Conservation (phyloP, 257 asterid genomes). For the Prunella vulgaris region DNA sequence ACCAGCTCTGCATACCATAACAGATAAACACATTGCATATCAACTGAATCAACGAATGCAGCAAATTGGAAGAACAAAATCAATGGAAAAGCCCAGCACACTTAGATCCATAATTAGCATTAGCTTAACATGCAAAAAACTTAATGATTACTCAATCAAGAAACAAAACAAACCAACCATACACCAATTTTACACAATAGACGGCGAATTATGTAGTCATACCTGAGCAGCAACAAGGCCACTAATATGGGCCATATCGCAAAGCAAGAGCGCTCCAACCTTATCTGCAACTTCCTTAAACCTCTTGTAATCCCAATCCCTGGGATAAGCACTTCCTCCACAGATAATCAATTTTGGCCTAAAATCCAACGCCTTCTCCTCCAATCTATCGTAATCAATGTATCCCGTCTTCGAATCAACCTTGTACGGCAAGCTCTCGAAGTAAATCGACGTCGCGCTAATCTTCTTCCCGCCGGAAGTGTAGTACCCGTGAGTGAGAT, state of each 20-base stretch:
- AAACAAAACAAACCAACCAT: conserved; percentile 13
- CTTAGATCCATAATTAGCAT: conserved; percentile 11
- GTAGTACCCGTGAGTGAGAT: conserved; percentile 74
- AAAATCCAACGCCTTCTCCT: conserved; percentile 76
- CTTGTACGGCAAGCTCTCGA: conserved; percentile 93
- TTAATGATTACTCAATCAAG: not conserved
- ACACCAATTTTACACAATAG: not conserved
- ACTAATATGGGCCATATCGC: conserved; percentile 98
- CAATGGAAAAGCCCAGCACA: not conserved
- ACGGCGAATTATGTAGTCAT: not conserved
- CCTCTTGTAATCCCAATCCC: conserved; percentile 70
- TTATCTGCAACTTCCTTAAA: conserved; percentile 54
- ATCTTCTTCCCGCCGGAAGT: conserved; percentile 89
- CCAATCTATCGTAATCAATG: conserved; percentile 76
- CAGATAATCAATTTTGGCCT: conserved; percentile 88
- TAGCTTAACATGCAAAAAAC: conserved; percentile 3
- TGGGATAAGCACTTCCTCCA: conserved; percentile 88
- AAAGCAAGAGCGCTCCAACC: conserved; percentile 72
- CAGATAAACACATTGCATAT: not conserved
- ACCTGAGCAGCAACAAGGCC: conserved; percentile 99
- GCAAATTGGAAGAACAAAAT: not conserved
- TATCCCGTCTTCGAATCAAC: conserved; percentile 73
- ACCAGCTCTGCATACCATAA: not conserved
- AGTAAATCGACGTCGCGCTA: conserved; percentile 82
- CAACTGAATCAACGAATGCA: conserved; percentile 15